These are phyloP conservation scores for Colletotrichum musicola DNA, from an alignment of 2,329 filamentous ascomycete species.

Conservation along the genomic window DNA sequence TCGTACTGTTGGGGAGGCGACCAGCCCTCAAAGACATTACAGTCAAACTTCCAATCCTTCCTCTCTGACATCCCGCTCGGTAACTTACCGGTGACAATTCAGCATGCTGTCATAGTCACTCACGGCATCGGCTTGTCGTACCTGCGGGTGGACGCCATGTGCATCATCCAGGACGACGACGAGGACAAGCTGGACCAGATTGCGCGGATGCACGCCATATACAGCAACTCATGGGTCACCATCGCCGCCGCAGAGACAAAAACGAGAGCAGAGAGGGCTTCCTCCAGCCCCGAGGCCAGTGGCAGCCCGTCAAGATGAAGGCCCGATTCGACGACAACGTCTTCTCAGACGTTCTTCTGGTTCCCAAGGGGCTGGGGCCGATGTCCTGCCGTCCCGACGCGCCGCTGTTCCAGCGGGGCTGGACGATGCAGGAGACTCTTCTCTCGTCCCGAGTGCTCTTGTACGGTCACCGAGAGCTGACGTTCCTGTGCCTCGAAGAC, in stretches of 20 bases:
- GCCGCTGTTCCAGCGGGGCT: neutral
- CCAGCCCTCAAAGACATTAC: neutral
- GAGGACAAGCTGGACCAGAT: neutral
- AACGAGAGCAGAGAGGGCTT: neutral
- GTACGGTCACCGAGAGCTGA: neutral
- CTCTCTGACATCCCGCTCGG: neutral
- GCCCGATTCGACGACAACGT: neutral
- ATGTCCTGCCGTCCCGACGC: neutral
- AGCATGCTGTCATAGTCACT: neutral
- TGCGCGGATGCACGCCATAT: neutral
- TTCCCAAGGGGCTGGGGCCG: neutral
- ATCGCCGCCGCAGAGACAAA: neutral
- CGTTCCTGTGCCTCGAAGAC: neutral
- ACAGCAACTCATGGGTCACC: neutral
- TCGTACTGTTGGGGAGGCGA: conserved; percentile 1
- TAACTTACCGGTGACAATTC: neutral
- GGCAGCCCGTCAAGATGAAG: conserved; percentile 5
- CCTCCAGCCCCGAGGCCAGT: neutral
- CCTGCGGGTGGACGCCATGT: conserved; percentile 38
- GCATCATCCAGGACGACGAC: conserved; percentile 35
- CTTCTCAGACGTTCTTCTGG: neutral
- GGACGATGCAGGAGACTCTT: neutral
- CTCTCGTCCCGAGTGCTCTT: neutral
- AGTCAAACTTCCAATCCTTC: neutral
- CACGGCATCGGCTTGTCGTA: conserved; percentile 23